phyloP scores from a whole-genome alignment of 2,329 filamentous ascomycete species.

The Lachnellula subtilissima region DNA sequence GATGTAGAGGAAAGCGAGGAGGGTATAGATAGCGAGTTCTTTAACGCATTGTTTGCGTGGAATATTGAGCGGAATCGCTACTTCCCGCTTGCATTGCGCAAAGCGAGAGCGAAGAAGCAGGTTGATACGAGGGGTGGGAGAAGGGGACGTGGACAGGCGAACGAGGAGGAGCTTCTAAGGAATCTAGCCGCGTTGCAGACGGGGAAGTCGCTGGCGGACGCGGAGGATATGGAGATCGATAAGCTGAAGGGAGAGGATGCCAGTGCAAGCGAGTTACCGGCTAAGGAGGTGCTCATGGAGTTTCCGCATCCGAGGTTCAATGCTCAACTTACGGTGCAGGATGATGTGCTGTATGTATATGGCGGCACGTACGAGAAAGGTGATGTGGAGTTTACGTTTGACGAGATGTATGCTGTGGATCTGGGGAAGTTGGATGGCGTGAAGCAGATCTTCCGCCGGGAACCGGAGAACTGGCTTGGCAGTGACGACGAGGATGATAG shows the following conservation, averaged over 20 bases:
- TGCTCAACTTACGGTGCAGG: constrained; percentile 82
- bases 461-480: constrained; percentile 80
- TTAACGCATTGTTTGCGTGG: constrained; percentile 87
- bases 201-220: constrained; percentile 57
- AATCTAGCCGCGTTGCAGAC: constrained; percentile 83
- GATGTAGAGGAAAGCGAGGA: constrained; percentile 90
- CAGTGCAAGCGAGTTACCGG: constrained; percentile 52
- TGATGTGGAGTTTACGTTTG: constrained; percentile 91
- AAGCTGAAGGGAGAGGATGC: constrained; percentile 42
- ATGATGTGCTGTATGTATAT: constrained; percentile 89
- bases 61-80: constrained; percentile 94
- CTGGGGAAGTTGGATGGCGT: constrained; percentile 93
- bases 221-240: constrained; percentile 45
- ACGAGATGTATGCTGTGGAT: constrained; percentile 89
- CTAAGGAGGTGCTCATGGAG: constrained; percentile 67
- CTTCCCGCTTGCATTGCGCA: constrained; percentile 75
- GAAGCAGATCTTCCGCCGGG: constrained; percentile 81
- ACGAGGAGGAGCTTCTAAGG: constrained; percentile 83
- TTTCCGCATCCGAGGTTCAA: constrained; percentile 91
- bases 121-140: constrained; percentile 54
- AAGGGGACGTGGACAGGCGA: constrained; percentile 75
- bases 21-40: constrained; percentile 95
- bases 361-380: constrained; percentile 94
- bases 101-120: constrained; percentile 61
- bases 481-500: constrained; percentile 59